These are phyloP conservation scores for Talaromyces sp. DNA, from an alignment of 2,329 filamentous ascomycete genomes.

Conservation along the genomic window DNA sequence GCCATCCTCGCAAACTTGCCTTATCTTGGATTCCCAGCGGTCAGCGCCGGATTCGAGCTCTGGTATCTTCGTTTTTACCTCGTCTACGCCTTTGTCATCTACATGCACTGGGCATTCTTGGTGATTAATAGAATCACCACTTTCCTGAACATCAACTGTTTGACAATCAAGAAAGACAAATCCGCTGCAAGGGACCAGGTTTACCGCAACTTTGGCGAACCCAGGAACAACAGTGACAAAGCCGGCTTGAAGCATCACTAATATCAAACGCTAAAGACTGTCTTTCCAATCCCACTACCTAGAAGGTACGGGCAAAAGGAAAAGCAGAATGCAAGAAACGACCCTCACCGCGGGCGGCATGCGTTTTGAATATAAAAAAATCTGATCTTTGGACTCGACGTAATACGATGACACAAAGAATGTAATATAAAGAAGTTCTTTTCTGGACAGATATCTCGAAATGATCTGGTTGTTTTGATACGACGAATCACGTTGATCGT, in stretches of 20 bases:
- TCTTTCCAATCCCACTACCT: neutral
- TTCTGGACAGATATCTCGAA: neutral
- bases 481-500: neutral
- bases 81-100: slow-evolving; percentile 75
- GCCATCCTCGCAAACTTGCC: slow-evolving; percentile 81
- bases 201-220: slow-evolving; percentile 36
- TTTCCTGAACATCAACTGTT: slow-evolving; percentile 88
- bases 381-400: neutral
- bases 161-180: slow-evolving; percentile 65
- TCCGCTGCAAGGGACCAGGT: slow-evolving; percentile 32
- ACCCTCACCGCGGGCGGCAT: neutral
- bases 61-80: slow-evolving; percentile 84
- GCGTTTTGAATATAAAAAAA: neutral
- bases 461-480: neutral
- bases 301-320: neutral
- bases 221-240: slow-evolving; percentile 16
- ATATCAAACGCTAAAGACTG: neutral
- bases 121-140: slow-evolving; percentile 89
- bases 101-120: slow-evolving; percentile 87
- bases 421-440: neutral
- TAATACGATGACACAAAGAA: neutral
- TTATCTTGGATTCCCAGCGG: slow-evolving; percentile 63
- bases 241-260: slow-evolving; percentile 16
- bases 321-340: neutral
- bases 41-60: slow-evolving; percentile 66